These are phyloP conservation scores for Passiflora organensis DNA, from an alignment of 345 rosid genomes.

Conservation along the genomic window DNA sequence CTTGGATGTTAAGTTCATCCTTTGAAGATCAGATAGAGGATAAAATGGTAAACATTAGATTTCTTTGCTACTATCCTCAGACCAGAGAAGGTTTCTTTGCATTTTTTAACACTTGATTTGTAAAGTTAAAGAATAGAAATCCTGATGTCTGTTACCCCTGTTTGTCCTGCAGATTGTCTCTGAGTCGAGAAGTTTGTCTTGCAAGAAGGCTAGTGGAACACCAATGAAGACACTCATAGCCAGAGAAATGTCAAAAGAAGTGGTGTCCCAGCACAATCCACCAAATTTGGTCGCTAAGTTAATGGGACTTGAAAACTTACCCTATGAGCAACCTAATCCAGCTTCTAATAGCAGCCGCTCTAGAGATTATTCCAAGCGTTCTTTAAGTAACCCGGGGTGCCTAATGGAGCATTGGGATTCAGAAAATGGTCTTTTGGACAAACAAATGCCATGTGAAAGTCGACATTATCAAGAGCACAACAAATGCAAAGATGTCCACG, in stretches of 20 bases:
- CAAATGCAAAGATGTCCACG: conserved; percentile 55
- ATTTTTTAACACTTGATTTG: conserved; percentile 20
- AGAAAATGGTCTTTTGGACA: conserved; percentile 39
- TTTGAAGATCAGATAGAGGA: conserved; percentile 54
- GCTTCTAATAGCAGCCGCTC: conserved; percentile 44
- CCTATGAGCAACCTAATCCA: conserved; percentile 45
- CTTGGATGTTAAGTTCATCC: conserved; percentile 32
- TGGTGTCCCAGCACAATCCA: conserved; percentile 42
- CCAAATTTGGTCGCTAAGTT: conserved; percentile 88
- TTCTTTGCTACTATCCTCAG: conserved; percentile 6
- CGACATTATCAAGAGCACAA: conserved; percentile 32
- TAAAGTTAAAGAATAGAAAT: conserved; percentile 11
- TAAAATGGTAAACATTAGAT: conserved; percentile 44
- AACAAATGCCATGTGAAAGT: conserved; percentile 34
- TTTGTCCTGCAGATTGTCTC: conserved; percentile 44
- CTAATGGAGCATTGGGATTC: conserved; percentile 43
- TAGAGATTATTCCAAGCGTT: conserved; percentile 48
- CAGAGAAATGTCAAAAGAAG: conserved; percentile 80
- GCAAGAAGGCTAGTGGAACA: conserved; percentile 52
- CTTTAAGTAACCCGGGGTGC: conserved; percentile 44
- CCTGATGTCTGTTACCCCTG: conserved; percentile 13
- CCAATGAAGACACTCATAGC: conserved; percentile 83
- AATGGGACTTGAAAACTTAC: conserved; percentile 93
- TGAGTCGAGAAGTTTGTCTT: conserved; percentile 54
- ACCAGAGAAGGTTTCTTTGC: conserved; percentile 18